Evolutionary conservation across 495 filamentous ascomycete genomes (phyloP).

Genomic region (Saxophila tyrrhenica): DNA sequence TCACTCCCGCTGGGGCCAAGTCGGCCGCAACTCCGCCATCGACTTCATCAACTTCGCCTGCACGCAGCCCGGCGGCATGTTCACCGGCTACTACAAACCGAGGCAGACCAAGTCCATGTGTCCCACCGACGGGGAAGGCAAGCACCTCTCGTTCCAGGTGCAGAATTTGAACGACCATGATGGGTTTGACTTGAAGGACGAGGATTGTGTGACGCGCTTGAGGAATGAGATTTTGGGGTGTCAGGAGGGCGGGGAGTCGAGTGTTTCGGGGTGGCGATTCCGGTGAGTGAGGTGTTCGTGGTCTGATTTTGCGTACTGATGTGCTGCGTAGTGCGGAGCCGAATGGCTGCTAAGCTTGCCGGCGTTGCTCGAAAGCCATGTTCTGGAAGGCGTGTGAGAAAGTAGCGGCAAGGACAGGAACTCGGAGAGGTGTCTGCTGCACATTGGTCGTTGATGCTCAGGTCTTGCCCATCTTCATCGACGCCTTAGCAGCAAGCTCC

Average conservation of each 20-base stretch:
- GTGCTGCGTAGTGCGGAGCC: neutral
- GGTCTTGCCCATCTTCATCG: slow-evolving; percentile 16
- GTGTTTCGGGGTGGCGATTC: neutral
- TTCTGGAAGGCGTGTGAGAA: no score
- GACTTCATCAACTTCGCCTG: neutral
- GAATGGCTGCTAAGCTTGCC: neutral
- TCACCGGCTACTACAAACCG: neutral
- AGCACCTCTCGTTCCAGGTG: neutral
- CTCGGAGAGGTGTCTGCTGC: no score
- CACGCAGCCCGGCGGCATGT: neutral
- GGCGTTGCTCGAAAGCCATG: no score
- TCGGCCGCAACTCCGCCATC: neutral
- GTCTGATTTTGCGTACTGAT: neutral
- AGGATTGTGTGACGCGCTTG: neutral
- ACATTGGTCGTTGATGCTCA: no score
- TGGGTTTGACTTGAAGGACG: neutral
- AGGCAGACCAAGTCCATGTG: slow-evolving; percentile 1
- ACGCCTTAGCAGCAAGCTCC: slow-evolving; percentile 22
- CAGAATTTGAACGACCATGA: neutral
- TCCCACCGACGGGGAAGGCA: neutral
- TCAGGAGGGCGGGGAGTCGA: neutral
- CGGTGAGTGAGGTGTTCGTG: neutral
- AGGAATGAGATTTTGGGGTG: neutral
- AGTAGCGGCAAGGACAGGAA: no score
- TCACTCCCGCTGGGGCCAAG: neutral